Evolutionary conservation across 331 rosid species (phyloP), one percentile per base, ranked within the genome.

Genomic region (Rosa hybrid): DNA sequence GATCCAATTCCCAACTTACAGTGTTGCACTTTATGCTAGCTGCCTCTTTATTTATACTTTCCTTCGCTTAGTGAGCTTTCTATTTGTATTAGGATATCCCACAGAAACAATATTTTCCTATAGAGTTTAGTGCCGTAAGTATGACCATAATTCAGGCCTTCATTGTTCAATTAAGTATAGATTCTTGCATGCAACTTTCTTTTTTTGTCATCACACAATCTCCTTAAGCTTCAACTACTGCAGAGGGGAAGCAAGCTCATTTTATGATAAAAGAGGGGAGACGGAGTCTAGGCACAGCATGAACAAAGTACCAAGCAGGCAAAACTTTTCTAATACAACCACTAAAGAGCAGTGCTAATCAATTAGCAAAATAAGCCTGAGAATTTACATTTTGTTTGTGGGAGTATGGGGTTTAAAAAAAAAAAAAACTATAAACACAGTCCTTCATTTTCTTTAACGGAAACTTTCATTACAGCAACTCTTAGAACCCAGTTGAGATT

Each of bases 1-100:
- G 74, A 83, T 77, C 27, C 82, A 59, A 72, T 70, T 71, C 56
- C 67, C 80, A 64, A 79, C 82, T 53, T 84, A 25, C 27, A 75
- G 72, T 73, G 62, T 62, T 72, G 34, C 82, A 62, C 89, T 85
- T 87, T 84, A 82, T 81, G 91, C 84, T 84, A 54, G 39, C 39
- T 34, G 39, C 39, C 80, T 83, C 81, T 83, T 82, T 68, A 60
- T 20, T 74, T 88, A 86, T 90, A 50, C 97, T 88, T 89, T 90
- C 48, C 97, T 92, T 92, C 78, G 88, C 81, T 46, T 67, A 81
- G 45, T 71, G 89, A 86, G 80, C 82, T 85, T 85, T 86, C 68
- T 76, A 60, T 8, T 25, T 10, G 41, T 12, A 56, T n/a, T 20
- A 56, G 53, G 78, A 41, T 75, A 75, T 53, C 49, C 38, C 41